Conservation (phyloP, 1,284 basidiomycete species). For the Leccinum fallax region DNA sequence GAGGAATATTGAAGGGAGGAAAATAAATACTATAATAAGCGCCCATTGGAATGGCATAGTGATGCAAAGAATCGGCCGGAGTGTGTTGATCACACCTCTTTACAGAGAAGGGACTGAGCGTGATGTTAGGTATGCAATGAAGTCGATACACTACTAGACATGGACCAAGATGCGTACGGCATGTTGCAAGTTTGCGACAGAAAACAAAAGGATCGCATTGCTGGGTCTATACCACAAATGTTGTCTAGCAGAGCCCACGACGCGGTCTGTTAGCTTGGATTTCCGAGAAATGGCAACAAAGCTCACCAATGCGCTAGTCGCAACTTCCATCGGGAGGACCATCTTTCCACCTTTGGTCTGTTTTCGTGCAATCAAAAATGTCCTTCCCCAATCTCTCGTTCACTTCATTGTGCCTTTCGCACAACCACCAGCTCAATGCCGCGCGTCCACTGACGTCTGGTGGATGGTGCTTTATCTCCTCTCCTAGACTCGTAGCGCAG, state of each 20-base stretch:
- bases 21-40: not conserved
- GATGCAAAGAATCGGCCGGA: not conserved
- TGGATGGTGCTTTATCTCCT: conserved; percentile 63
- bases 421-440: conserved; percentile 83
- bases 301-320: conserved; percentile 52
- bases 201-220: not conserved
- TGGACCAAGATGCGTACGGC: not conserved
- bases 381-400: conserved; percentile 85
- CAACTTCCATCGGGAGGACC: conserved; percentile 87
- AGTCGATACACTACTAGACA: not conserved
- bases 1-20: not conserved
- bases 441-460: conserved; percentile 75
- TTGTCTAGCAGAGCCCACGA: not conserved
- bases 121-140: not conserved
- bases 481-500: conserved; percentile 82
- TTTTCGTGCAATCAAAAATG: conserved; percentile 76
- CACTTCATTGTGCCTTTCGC: conserved; percentile 89
- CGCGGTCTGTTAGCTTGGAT: not conserved
- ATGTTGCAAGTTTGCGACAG: conserved; percentile 3
- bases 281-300: not conserved
- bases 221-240: not conserved
- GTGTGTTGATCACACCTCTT: not conserved
- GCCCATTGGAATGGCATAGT: not conserved
- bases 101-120: not conserved
- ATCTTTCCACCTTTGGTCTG: conserved; percentile 89